These are phyloP conservation scores for Russula vinacea DNA, from an alignment of 768 basidiomycete genomes.

Conservation along the genomic window DNA sequence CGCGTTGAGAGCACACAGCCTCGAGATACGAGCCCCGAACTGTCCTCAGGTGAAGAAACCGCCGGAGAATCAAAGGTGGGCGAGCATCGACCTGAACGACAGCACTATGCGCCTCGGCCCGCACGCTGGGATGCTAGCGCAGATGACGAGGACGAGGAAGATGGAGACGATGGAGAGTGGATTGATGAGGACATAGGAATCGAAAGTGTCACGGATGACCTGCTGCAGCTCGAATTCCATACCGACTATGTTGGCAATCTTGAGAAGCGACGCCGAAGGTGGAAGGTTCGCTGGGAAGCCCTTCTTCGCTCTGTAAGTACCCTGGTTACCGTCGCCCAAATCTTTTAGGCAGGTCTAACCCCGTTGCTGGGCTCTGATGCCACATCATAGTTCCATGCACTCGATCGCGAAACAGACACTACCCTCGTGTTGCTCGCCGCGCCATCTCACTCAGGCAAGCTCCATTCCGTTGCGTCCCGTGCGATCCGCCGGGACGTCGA, in stretches of 20 bases:
- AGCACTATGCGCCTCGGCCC: conserved; percentile 18
- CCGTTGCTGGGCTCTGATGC: conserved; percentile 27
- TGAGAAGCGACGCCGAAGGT: conserved; percentile 65
- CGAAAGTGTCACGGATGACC: conserved; percentile 67
- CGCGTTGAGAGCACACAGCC: conserved; percentile 82
- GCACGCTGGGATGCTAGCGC: conserved; percentile 40
- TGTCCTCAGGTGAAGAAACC: conserved; percentile 74
- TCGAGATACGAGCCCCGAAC: conserved; percentile 75
- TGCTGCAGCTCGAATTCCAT: conserved; percentile 74
- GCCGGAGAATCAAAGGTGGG: conserved; percentile 56
- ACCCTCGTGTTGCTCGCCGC: conserved; percentile 73
- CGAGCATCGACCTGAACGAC: conserved; percentile 32
- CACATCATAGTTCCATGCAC: conserved; percentile 60
- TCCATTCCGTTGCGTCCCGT: conserved; percentile 63
- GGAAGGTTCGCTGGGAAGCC: conserved; percentile 75
- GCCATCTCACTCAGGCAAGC: conserved; percentile 66
- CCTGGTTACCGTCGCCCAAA: conserved; percentile 5
- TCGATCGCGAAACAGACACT: conserved; percentile 79
- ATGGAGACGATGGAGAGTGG: conserved; percentile 36
- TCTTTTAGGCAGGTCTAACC: conserved; percentile 38
- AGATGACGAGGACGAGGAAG: conserved; percentile 40
- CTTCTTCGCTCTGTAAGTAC: conserved; percentile 63
- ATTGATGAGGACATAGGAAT: conserved; percentile 70
- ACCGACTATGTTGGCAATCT: conserved; percentile 62
- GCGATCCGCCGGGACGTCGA: conserved; percentile 58